Base-by-base conservation (phyloP, 2,329 filamentous ascomycete species). In the Xylariaceae sp. region DNA sequence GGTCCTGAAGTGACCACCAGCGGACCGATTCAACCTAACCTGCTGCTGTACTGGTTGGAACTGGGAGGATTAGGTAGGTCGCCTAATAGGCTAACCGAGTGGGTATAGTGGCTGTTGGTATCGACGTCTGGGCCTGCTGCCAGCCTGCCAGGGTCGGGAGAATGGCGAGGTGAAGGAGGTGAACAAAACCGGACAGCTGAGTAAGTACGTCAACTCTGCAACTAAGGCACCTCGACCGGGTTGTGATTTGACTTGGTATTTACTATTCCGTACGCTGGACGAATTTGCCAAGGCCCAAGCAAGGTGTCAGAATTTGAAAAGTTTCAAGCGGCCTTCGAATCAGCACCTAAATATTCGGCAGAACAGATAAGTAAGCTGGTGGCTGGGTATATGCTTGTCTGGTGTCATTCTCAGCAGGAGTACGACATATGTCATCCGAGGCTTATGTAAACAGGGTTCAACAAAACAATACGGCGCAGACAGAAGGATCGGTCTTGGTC, bases 101-200 rank as follows among this genome's bases (percentile, higher is more conserved):
- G 46, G 46, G 31, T 48, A 43, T 39, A 31, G 33, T 24, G 21
- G 21, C 21, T 28, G 43, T 43, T 39, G 39, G 31, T 36, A 32
- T 31, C 23, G 23, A 43, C 39, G 36, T 33, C 33, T 18, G 3
- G 17, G 24, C n/a, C 21, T 34, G 40, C 29, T 39, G 43, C 7
- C 21, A 24, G 21, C 7, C 11, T 7, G 21, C 11, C 11, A 24
- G n/a, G 26, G 7, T 28, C 13, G 26, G 17, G 15, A 31, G 12
- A 14, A 15, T 7, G 12, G 17, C 17, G 29, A 31, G 29, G 26
- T 28, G 26, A 28, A 40, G 36, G 40, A 45, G 45, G 39, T 47
- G 45, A 47, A 36, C 45, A 37, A 40, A 47, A 38, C 33, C 21
- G 32, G 45, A n/a, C 36, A 45, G 45, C 45, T 47, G 45, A 47